Conservation (phyloP, 2,329 filamentous ascomycete species). For the Coniochaeta pulveracea region DNA sequence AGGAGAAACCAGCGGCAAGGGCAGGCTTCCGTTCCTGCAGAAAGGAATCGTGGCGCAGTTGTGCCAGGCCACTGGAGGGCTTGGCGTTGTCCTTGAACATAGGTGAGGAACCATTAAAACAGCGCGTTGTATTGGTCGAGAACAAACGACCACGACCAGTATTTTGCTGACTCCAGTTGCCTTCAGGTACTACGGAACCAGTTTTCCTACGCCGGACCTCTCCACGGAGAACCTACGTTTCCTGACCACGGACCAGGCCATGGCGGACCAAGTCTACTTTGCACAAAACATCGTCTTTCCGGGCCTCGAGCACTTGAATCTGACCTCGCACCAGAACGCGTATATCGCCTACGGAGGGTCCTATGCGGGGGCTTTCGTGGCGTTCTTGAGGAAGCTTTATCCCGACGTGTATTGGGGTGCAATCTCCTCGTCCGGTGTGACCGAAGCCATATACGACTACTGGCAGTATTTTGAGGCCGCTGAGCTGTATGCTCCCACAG, state of each 20-base stretch:
- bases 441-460: slow-evolving; percentile 66
- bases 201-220: slow-evolving; percentile 57
- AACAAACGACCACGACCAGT: too few species aligned
- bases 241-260: slow-evolving; percentile 69
- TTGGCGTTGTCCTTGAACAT: slow-evolving; percentile 77
- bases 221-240: slow-evolving; percentile 63
- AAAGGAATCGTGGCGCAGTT: slow-evolving; percentile 68
- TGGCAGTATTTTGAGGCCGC: slow-evolving; percentile 50
- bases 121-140: too few species aligned
- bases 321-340: slow-evolving; percentile 54
- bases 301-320: slow-evolving; percentile 54
- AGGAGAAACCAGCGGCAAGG: slow-evolving; percentile 57
- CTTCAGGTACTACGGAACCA: slow-evolving; percentile 78
- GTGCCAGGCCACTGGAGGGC: slow-evolving; percentile 56
- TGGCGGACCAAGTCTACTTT: slow-evolving; percentile 77
- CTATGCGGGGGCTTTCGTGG: slow-evolving; percentile 71
- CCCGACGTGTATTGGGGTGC: slow-evolving; percentile 69
- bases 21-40: slow-evolving; percentile 57
- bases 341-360: slow-evolving; percentile 78
- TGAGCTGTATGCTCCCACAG: slow-evolving; percentile 34
- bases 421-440: slow-evolving; percentile 73
- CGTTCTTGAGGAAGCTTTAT: slow-evolving; percentile 65
- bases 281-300: slow-evolving; percentile 60
- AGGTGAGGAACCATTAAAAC: too few species aligned
- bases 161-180: too few species aligned